Evolutionary conservation across 805 yeast species (phyloP), one percentile per base, ranked within the genome.

Genomic region (Ogataea minuta): DNA sequence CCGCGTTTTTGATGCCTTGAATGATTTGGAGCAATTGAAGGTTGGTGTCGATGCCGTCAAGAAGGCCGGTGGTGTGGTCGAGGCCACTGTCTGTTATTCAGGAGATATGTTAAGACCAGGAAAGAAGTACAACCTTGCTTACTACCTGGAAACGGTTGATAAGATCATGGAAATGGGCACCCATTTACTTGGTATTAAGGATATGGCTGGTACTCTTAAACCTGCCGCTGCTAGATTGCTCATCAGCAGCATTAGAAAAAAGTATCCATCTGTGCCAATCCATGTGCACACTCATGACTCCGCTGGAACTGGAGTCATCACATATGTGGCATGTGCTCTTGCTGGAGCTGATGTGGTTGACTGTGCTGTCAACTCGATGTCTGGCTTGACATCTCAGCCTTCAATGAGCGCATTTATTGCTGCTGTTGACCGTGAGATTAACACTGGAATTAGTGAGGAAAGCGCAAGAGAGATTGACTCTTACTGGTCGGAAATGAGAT

Each of bases 241-340:
- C 61, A 77, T 93, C 54, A 79, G 90, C 45, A 70, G 86, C 20
- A 79, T 93, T 54, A 81, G 99, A 69, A 78, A 76, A 45, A 81
- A 77, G 66, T 87, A 85, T 68, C 99, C 99, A 43, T 79, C 87
- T 59, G 74, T 93, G 61, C 97, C 98, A 54, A 93, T 93, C 61
- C 99, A 93, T 63, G 97, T 93, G 31, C 99, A 93, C 70, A 90
- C 98, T 24, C 99, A 93, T 68, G 99, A 93, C 69, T 90, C 98
- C 48, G 99, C 99, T 25, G 99, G 99, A 71, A 93, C 99, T 41
- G 99, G 95, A 68, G 96, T 93, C 50, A 91, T 97, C 31, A 84
- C 96, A 23, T 90, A 91, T 93, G 83, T 83, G 56, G 96, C 93
- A 4, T 83, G 90, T 64, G 97, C 97, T 13, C 64, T 72, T 53